Evolutionary conservation across 2,329 filamentous ascomycete species (phyloP).

Genomic region (Fusarium tanahbumbuense): DNA sequence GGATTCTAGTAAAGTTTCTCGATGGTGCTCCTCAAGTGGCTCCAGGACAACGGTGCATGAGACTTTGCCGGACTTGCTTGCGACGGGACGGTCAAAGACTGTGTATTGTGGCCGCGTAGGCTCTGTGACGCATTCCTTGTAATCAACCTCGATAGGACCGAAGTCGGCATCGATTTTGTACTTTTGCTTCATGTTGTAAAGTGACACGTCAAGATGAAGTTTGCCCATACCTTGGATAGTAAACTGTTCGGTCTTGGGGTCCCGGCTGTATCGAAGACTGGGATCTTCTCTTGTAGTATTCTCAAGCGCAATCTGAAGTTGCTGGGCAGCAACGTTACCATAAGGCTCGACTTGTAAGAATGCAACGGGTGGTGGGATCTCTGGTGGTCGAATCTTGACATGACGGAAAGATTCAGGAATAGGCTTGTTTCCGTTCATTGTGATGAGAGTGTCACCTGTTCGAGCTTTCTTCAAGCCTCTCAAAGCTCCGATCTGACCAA

Average conservation of each 20-base stretch:
- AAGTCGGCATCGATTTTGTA: slow-evolving; percentile 89
- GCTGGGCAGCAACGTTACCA: slow-evolving; percentile 81
- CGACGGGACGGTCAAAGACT: slow-evolving; percentile 81
- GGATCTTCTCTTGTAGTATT: slow-evolving; percentile 91
- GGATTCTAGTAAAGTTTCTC: slow-evolving; percentile 54
- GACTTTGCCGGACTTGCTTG: slow-evolving; percentile 82
- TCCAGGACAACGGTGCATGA: slow-evolving; percentile 76
- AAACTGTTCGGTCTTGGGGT: slow-evolving; percentile 93
- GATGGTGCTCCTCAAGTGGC: slow-evolving; percentile 63
- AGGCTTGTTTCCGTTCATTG: slow-evolving; percentile 70
- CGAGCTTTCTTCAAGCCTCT: slow-evolving; percentile 90
- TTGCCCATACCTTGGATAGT: slow-evolving; percentile 96
- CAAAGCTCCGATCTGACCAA: slow-evolving; percentile 94
- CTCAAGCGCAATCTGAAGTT: slow-evolving; percentile 79
- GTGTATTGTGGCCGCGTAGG: slow-evolving; percentile 67
- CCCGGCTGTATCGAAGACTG: slow-evolving; percentile 83
- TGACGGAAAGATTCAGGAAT: slow-evolving; percentile 76
- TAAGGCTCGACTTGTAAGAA: slow-evolving; percentile 92
- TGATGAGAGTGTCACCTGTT: slow-evolving; percentile 91
- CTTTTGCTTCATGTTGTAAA: slow-evolving; percentile 87
- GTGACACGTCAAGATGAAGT: slow-evolving; percentile 91
- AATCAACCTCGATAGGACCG: slow-evolving; percentile 93
- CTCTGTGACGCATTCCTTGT: slow-evolving; percentile 81
- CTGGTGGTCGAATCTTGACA: slow-evolving; percentile 86
- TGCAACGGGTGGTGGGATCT: slow-evolving; percentile 92